Conservation (phyloP, 306 rosid species). For the Acacia crassicarpa region DNA sequence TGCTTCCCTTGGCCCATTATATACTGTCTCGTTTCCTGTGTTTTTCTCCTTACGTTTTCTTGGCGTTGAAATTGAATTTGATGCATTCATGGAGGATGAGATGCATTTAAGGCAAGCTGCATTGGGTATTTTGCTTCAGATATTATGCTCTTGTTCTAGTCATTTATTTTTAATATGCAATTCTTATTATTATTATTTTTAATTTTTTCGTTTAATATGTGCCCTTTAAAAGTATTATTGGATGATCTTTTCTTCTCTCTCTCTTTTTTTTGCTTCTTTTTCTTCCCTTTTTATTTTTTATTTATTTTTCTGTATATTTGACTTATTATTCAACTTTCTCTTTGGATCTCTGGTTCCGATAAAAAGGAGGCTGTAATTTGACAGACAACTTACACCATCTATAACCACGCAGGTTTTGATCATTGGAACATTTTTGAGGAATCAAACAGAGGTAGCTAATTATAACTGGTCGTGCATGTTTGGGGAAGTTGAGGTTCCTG, state of each 20-base stretch:
- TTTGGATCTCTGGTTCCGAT: constrained; percentile 6
- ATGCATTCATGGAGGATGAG: constrained; percentile 10
- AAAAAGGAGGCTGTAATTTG: constrained; percentile 19
- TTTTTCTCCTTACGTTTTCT: neutral
- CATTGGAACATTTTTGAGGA: constrained; percentile 69
- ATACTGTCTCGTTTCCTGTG: neutral
- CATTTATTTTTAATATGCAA: constrained; percentile 21
- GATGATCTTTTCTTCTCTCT: constrained; percentile 5
- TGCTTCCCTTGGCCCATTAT: constrained; percentile 9
- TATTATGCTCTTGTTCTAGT: constrained; percentile 22
- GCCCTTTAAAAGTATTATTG: constrained; percentile 22
- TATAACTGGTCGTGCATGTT: constrained; percentile 89
- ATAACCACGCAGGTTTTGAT: constrained; percentile 62
- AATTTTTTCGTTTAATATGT: neutral
- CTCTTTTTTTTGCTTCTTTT: neutral
- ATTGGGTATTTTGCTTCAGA: neutral
- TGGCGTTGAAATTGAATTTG: neutral
- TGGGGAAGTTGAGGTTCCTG: constrained; percentile 93
- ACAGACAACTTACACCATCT: constrained; percentile 15
- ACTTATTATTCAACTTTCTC: constrained; percentile 6
- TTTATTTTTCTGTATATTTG: constrained; percentile 1
- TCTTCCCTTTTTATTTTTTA: neutral
- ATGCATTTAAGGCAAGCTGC: neutral
- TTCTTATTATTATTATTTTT: neutral
- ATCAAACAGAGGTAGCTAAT: constrained; percentile 42